These are phyloP conservation scores for Lactarius tabidus DNA, from an alignment of 768 basidiomycete species.

Conservation along the genomic window DNA sequence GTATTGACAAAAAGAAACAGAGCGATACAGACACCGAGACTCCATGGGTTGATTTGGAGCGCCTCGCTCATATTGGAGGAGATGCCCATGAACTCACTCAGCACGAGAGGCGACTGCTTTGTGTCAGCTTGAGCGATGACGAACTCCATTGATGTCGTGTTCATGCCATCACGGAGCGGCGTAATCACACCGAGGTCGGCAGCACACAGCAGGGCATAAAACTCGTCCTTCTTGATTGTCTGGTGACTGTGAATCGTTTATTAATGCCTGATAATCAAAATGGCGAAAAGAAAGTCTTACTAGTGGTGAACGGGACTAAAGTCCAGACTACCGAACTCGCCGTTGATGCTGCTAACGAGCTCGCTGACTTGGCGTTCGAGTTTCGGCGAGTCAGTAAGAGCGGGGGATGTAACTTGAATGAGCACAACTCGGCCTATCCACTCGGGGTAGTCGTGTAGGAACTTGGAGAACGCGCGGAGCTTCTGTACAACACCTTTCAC, in stretches of 20 bases:
- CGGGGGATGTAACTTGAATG: constrained; percentile 92
- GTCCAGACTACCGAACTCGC: constrained; percentile 89
- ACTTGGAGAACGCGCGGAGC: constrained; percentile 94
- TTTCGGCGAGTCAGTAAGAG: constrained; percentile 87
- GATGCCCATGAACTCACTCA: constrained; percentile 98
- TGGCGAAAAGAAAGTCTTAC: constrained; percentile 50
- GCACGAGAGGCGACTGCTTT: constrained; percentile 78
- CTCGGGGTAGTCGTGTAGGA: constrained; percentile 88
- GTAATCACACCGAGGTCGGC: constrained; percentile 96
- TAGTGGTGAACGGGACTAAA: constrained; percentile 98
- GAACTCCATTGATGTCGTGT: constrained; percentile 98
- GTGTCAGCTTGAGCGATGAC: constrained; percentile 88
- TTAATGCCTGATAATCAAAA: background rate
- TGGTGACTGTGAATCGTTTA: constrained; percentile 64
- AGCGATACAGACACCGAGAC: constrained; percentile 63
- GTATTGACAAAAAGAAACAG: background rate
- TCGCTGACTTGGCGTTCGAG: constrained; percentile 92
- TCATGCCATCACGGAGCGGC: constrained; percentile 96
- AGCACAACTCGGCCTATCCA: constrained; percentile 90
- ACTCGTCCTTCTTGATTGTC: constrained; percentile 95
- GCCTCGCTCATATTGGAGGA: constrained; percentile 88
- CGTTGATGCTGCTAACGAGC: constrained; percentile 92
- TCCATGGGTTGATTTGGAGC: constrained; percentile 93
- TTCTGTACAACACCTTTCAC: constrained; percentile 98
- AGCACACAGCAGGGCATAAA: constrained; percentile 89